A percentile compares a stretch with the other conserved stretches of the same genome.
These are phyloP conservation scores for Grosmannia huntii DNA, from an alignment of 2,329 filamentous ascomycete species.

Conservation along the genomic window DNA sequence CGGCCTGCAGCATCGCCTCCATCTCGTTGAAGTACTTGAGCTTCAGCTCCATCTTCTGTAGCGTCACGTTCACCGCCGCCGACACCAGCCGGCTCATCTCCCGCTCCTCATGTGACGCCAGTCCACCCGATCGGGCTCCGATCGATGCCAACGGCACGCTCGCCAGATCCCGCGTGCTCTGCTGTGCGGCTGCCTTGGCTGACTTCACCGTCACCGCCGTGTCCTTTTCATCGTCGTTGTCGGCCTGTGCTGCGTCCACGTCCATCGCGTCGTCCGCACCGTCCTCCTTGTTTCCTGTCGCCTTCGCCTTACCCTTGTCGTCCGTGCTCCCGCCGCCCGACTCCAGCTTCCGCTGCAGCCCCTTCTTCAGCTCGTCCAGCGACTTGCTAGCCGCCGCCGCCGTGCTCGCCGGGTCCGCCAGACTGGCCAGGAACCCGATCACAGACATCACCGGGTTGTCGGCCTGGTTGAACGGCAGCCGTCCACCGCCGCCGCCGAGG, in stretches of 20 bases:
- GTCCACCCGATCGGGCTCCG: slow-evolving; percentile 71
- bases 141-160: slow-evolving; percentile 77
- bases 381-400: slow-evolving; percentile 83
- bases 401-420: slow-evolving; percentile 81
- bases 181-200: slow-evolving; percentile 14
- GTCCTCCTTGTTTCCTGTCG: slow-evolving; percentile 19
- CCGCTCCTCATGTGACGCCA: slow-evolving; percentile 91
- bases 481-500: slow-evolving; percentile 61
- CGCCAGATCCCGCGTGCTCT: slow-evolving; percentile 30
- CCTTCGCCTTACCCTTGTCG: slow-evolving; percentile 44
- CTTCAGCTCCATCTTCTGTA: slow-evolving; percentile 93
- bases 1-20: slow-evolving; percentile 81
- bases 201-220: slow-evolving; percentile 49
- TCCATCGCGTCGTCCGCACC: slow-evolving; percentile 59
- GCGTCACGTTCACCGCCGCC: slow-evolving; percentile 81
- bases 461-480: slow-evolving; percentile 78
- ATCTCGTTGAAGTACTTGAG: slow-evolving; percentile 94
- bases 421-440: slow-evolving; percentile 80
- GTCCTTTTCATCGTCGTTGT: slow-evolving; percentile 45
- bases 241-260: slow-evolving; percentile 36
- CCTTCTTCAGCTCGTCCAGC: slow-evolving; percentile 72
- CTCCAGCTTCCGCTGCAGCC: slow-evolving; percentile 67
- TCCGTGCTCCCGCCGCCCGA: slow-evolving; percentile 22
- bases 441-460: slow-evolving; percentile 97
- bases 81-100: slow-evolving; percentile 92